Base-by-base conservation (phyloP, 2,329 filamentous ascomycete species). In the Pseudonectria foliicola region DNA sequence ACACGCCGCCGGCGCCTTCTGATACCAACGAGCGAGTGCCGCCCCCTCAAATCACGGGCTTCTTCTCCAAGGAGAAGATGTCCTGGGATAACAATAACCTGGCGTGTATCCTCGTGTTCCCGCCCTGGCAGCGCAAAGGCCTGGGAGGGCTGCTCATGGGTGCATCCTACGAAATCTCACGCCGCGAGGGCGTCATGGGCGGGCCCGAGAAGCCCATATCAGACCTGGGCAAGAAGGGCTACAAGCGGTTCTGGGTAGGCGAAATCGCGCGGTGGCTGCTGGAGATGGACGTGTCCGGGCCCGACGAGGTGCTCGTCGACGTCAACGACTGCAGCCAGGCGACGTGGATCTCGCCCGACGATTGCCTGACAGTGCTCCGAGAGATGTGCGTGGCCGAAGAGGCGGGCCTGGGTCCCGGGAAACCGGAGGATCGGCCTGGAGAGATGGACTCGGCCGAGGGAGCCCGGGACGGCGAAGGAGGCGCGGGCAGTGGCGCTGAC, bases 31-130 rank as follows among this genome's bases (percentile, higher is more conserved):
- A 34, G 12, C 34, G 35, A n/a, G 28, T 37, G 82, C 53, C 46
- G 12, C 39, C 45, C 2, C 58, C 57, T 10, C 60, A 61, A 34
- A 80, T 95, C 21, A 77, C 90, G 1, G 92, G 92, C n/a, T 96
- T 96, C 71, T 98, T 96, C 67, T 93, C 85, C 44, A 96, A 98
- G 58, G 92, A 98, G 61, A 96, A 96, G 60, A 84, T 95, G 70
- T 95, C 87, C 4, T 98, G 92, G 90, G 92, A 98, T 54, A 89
- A 90, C 53, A 96, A 98, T 61, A 98, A 96, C 48, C 73, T 98
- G 5, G 92, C 92, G 1, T 98, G 92, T 57, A 98, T 98, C 49
- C 71, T 96, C 6, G 76, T 96, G 12, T 96, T 96, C 54, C 92
- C 92, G 2, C 92, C 92, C 0, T 96, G 90, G 79, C 90, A 96